phyloP scores from a whole-genome alignment of 2,329 filamentous ascomycete species.

The Cladobotryum mycophilum region DNA sequence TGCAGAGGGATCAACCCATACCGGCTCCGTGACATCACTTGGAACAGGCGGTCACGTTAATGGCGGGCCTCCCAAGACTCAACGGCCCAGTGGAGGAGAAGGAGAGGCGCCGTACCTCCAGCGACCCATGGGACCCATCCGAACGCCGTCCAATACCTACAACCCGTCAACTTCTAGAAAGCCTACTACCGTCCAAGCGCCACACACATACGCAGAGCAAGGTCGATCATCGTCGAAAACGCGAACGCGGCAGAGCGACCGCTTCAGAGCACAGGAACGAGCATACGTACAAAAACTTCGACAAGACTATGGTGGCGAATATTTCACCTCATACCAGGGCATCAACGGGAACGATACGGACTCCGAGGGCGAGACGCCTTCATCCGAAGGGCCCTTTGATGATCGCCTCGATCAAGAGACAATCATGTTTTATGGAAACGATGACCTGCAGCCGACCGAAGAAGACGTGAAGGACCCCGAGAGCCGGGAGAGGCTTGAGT shows the following conservation, averaged over 20 bases:
- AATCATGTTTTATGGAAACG: slow-evolving; percentile 85
- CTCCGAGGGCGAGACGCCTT: slow-evolving; percentile 84
- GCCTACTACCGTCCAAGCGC: slow-evolving; percentile 32
- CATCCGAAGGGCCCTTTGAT: slow-evolving; percentile 76
- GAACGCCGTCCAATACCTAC: slow-evolving; percentile 76
- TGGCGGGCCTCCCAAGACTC: slow-evolving; percentile 31
- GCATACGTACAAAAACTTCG: slow-evolving; percentile 90
- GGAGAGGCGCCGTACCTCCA: slow-evolving; percentile 41
- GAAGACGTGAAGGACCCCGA: slow-evolving; percentile 85
- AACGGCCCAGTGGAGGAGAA: slow-evolving; percentile 26
- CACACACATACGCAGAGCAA: slow-evolving; percentile 37
- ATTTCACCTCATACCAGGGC: slow-evolving; percentile 58
- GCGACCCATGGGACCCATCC: slow-evolving; percentile 60
- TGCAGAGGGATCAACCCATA: slow-evolving; percentile 32
- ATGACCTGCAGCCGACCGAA: slow-evolving; percentile 78
- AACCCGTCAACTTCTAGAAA: slow-evolving; percentile 59
- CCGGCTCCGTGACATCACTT: slow-evolving; percentile 39
- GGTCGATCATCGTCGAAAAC: slow-evolving; percentile 49
- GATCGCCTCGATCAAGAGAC: slow-evolving; percentile 88
- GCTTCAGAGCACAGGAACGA: slow-evolving; percentile 65
- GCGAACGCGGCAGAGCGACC: slow-evolving; percentile 39
- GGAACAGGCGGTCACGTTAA: slow-evolving; percentile 34
- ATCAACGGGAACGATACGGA: slow-evolving; percentile 71
- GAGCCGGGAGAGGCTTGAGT: slow-evolving; percentile 87
- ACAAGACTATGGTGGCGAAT: slow-evolving; percentile 59